A percentile compares a stretch with the other conserved stretches of the same genome.
Conservation (phyloP, 2,329 filamentous ascomycete genomes). For the Zasmidium angulare region DNA sequence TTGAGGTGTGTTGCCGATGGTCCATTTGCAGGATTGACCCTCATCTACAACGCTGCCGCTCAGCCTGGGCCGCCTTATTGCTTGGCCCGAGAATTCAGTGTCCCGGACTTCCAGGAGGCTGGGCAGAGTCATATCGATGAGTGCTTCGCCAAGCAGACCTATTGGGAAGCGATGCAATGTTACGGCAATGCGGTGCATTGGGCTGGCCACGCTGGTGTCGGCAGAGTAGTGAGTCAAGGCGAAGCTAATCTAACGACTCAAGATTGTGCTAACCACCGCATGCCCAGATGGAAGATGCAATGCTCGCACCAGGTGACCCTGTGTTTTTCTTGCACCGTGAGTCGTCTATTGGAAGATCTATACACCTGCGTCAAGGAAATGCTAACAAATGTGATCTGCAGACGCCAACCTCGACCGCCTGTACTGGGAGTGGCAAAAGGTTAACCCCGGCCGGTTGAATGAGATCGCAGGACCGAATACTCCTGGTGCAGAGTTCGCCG, state of each 20-base stretch:
- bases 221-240: constrained; percentile 11
- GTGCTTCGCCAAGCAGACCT: constrained; percentile 15
- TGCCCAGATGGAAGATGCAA: constrained; percentile 20
- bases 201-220: constrained; percentile 21
- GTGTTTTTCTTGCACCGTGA: constrained; percentile 24
- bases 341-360: background rate
- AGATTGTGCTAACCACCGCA: background rate
- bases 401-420: constrained; percentile 25
- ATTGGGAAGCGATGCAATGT: constrained; percentile 17
- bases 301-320: constrained; percentile 23
- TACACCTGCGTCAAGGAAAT: background rate
- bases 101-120: constrained; percentile 12
- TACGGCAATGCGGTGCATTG: constrained; percentile 22
- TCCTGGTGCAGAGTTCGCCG: constrained; percentile 15
- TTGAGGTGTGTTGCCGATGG: constrained; percentile 17
- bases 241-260: background rate
- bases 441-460: constrained; percentile 9
- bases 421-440: constrained; percentile 22
- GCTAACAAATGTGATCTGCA: background rate
- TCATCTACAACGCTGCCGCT: constrained; percentile 13
- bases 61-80: constrained; percentile 11
- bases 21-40: constrained; percentile 19
- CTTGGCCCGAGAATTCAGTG: constrained; percentile 15
- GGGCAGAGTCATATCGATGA: constrained; percentile 15
- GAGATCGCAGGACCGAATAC: constrained; percentile 22